Conservation (phyloP, 768 basidiomycete species). For the Russula foetens region DNA sequence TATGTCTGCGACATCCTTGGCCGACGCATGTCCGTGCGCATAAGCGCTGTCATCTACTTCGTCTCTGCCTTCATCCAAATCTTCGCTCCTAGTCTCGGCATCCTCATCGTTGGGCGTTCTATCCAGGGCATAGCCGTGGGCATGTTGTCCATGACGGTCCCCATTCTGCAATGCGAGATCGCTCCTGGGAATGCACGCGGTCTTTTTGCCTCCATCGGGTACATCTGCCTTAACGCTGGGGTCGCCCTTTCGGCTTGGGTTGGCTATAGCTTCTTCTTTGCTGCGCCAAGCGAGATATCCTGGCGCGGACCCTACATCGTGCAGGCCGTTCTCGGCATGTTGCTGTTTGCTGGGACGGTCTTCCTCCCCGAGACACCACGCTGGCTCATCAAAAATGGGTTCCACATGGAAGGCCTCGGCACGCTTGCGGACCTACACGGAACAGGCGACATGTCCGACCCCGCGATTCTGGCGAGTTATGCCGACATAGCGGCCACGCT, state of each 20-base stretch:
- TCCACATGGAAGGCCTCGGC: constrained; percentile 39
- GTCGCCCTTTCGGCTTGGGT: constrained; percentile 44
- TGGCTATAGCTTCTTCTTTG: constrained; percentile 42
- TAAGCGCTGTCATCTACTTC: constrained; percentile 42
- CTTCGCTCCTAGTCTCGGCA: constrained; percentile 41
- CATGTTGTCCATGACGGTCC: constrained; percentile 27
- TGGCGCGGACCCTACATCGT: constrained; percentile 52
- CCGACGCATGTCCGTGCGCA: constrained; percentile 41
- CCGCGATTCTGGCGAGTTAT: constrained; percentile 37
- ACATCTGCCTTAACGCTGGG: constrained; percentile 43
- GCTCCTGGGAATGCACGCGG: constrained; percentile 34
- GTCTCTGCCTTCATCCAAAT: constrained; percentile 43
- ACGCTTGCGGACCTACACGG: constrained; percentile 54
- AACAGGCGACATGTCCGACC: constrained; percentile 37
- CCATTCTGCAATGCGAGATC: constrained; percentile 19
- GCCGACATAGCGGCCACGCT: constrained; percentile 34
- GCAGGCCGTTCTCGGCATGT: constrained; percentile 40
- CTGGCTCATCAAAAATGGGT: constrained; percentile 48
- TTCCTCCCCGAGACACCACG: constrained; percentile 45
- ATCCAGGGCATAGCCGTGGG: constrained; percentile 73
- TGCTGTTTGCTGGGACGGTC: constrained; percentile 42
- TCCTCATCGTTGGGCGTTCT: constrained; percentile 57
- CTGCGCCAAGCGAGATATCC: constrained; percentile 37
- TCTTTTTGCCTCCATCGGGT: constrained; percentile 45
- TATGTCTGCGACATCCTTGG: constrained; percentile 45